phyloP scores from a whole-genome alignment of 2,329 filamentous ascomycete genomes.

The Microsporum audouinii region DNA sequence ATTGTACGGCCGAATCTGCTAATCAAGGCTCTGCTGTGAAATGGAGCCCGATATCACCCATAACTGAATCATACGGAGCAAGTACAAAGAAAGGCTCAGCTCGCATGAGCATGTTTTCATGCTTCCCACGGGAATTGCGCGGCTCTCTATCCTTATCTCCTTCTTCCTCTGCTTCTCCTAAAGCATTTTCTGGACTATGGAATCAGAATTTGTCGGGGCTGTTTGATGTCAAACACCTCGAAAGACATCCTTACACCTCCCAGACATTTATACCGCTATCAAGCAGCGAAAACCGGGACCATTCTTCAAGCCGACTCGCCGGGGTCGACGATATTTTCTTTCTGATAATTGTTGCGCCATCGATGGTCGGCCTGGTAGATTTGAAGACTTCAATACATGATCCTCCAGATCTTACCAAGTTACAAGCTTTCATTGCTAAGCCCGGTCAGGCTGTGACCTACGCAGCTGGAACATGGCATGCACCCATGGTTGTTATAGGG shows the following conservation, averaged over 20 bases:
- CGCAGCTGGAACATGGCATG: conserved; percentile 85
- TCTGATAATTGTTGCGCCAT: conserved; percentile 82
- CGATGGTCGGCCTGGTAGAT: conserved; percentile 39
- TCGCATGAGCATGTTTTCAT: conserved; percentile 82
- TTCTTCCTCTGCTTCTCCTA: background rate
- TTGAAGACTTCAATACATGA: conserved; percentile 32
- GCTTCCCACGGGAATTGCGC: conserved; percentile 53
- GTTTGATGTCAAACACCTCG: conserved; percentile 63
- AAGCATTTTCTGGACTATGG: background rate
- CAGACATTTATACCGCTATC: conserved; percentile 81
- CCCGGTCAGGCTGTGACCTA: conserved; percentile 82
- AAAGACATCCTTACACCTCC: conserved; percentile 85
- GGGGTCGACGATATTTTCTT: conserved; percentile 39
- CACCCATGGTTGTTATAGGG: conserved; percentile 85
- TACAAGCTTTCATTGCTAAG: conserved; percentile 68
- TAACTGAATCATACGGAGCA: conserved; percentile 54
- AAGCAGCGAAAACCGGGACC: conserved; percentile 18
- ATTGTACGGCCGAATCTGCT: conserved; percentile 46
- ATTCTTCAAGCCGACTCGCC: conserved; percentile 5
- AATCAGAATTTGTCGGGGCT: conserved; percentile 19
- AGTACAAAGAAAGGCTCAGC: conserved; percentile 46
- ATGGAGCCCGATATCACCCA: conserved; percentile 65
- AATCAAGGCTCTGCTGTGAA: conserved; percentile 89
- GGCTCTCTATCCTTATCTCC: conserved; percentile 10
- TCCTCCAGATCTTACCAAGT: conserved; percentile 57